phyloP scores from a whole-genome alignment of 495 filamentous ascomycete species.

The Aspergillus bridgeri region DNA sequence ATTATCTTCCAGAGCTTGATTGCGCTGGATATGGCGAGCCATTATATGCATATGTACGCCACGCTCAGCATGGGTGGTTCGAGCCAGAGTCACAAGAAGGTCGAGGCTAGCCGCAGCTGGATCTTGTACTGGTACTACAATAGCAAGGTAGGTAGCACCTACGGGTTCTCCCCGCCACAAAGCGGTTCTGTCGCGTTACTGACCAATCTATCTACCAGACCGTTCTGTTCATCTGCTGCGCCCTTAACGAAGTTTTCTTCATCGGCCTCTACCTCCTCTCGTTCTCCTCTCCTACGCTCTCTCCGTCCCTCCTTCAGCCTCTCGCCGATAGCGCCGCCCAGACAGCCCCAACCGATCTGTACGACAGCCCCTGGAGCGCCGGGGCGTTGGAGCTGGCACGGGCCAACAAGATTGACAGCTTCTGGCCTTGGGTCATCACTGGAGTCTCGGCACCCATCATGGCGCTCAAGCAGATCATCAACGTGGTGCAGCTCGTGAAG shows the following conservation, averaged over 20 bases:
- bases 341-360: conserved; percentile 52
- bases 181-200: background rate
- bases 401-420: conserved; percentile 88
- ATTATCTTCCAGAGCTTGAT: conserved; percentile 93
- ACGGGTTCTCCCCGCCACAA: background rate
- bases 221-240: conserved; percentile 88
- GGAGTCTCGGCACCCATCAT: conserved; percentile 81
- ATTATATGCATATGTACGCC: conserved; percentile 99
- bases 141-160: conserved; percentile 68
- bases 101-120: conserved; percentile 64
- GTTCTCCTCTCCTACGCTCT: conserved; percentile 84
- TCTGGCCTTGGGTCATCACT: conserved; percentile 83
- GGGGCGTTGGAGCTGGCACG: conserved; percentile 87
- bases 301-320: conserved; percentile 69
- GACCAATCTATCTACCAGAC: conserved; percentile 53
- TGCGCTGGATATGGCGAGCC: conserved; percentile 84
- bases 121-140: conserved; percentile 94
- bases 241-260: conserved; percentile 92
- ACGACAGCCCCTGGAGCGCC: conserved; percentile 81
- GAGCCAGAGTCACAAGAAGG: conserved; percentile 85
- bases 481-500: conserved; percentile 90
- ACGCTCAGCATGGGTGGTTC: conserved; percentile 74
- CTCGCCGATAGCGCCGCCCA: conserved; percentile 30
- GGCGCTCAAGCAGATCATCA: conserved; percentile 88
- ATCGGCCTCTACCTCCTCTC: conserved; percentile 96